A percentile compares a stretch with the other conserved stretches of the same genome.
These are phyloP conservation scores for Pyrenochaeta sp. DNA, from an alignment of 2,329 filamentous ascomycete genomes.

Conservation along the genomic window DNA sequence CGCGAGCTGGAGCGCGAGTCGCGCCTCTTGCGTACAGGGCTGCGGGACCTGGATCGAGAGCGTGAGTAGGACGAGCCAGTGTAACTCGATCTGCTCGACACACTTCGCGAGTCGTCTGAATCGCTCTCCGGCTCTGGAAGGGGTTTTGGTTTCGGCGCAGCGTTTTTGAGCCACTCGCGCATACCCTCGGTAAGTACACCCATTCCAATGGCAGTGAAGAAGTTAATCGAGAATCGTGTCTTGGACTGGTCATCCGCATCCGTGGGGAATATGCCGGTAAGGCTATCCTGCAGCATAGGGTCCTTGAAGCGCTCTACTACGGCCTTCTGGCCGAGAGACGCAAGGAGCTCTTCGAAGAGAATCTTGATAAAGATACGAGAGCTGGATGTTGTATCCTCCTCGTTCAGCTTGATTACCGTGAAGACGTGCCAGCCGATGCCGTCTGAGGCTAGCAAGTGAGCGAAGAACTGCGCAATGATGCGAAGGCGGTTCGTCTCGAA, in stretches of 20 bases:
- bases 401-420: conserved; percentile 85
- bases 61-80: conserved; percentile 38
- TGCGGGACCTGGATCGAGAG: conserved; percentile 24
- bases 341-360: conserved; percentile 88
- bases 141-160: conserved; percentile 81
- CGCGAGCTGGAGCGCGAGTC: conserved; percentile 38
- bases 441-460: conserved; percentile 86
- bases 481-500: conserved; percentile 95
- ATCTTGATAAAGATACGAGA: conserved; percentile 99
- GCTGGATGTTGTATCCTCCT: conserved; percentile 95
- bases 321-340: conserved; percentile 84
- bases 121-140: conserved; percentile 47
- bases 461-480: conserved; percentile 95
- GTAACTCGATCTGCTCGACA: conserved; percentile 47
- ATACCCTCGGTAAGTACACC: conserved; percentile 93
- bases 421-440: conserved; percentile 93
- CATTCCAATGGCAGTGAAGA: conserved; percentile 98
- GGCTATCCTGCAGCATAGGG: conserved; percentile 72
- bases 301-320: conserved; percentile 83
- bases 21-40: conserved; percentile 26
- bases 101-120: conserved; percentile 42
- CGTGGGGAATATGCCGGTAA: conserved; percentile 87
- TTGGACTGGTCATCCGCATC: conserved; percentile 83
- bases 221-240: conserved; percentile 97
- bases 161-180: conserved; percentile 86